Conservation (phyloP, 371 early-diverging fungal species). For the Blakeslea trispora region DNA sequence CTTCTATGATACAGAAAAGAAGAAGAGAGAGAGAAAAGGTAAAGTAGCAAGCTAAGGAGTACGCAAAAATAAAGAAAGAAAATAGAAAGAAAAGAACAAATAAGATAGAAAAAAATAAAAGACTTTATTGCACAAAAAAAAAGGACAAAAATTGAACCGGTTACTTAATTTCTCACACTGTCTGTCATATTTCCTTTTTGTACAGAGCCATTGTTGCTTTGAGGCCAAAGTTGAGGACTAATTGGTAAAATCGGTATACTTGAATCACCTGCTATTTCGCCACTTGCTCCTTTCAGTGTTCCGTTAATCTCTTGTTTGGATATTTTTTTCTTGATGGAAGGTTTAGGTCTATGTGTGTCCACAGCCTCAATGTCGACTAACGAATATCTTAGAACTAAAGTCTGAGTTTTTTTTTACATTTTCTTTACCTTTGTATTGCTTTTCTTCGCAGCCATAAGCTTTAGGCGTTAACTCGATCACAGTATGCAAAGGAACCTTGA, state of each 20-base stretch:
- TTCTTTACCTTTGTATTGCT: constrained; percentile 65
- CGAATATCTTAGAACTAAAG: background rate
- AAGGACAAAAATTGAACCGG: background rate
- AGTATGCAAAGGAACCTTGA: constrained; percentile 96
- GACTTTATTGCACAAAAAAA: too few species aligned
- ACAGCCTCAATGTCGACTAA: constrained; percentile 82
- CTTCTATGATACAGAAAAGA: background rate
- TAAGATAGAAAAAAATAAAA: too few species aligned
- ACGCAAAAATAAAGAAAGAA: too few species aligned
- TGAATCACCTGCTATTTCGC: constrained; percentile 36
- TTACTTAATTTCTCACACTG: background rate
- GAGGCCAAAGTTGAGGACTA: constrained; percentile 22
- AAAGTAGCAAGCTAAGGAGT: background rate
- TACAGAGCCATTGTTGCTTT: background rate
- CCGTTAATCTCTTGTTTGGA: constrained; percentile 7
- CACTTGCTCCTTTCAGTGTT: constrained; percentile 37
- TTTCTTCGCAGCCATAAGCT: constrained; percentile 93
- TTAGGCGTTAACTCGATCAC: constrained; percentile 93
- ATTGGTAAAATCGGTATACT: constrained; percentile 31
- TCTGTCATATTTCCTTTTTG: background rate
- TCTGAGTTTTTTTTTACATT: background rate
- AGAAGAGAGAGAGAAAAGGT: background rate
- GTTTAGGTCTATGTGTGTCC: constrained; percentile 80
- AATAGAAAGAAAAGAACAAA: too few species aligned
- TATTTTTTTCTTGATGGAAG: constrained; percentile 21